Percentiles rank a stretch among this genome's conserved stretches.
These are phyloP conservation scores for Colletotrichum filicis DNA, from an alignment of 2,329 filamentous ascomycete species.

Conservation along the genomic window DNA sequence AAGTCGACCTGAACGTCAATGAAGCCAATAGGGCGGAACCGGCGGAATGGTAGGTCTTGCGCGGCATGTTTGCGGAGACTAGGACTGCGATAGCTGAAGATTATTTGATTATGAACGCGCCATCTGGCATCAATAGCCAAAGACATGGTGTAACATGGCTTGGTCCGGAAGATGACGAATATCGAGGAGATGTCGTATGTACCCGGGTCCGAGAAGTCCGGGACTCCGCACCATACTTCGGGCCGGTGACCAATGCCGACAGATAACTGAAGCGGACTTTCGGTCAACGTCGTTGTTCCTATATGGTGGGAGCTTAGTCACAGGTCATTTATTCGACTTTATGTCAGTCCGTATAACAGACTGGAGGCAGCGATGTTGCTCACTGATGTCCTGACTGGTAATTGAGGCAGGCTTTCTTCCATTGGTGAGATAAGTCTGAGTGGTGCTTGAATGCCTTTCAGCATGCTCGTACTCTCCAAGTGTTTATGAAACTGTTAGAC, in stretches of 20 bases:
- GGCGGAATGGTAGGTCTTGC: neutral
- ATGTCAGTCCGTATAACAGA: neutral
- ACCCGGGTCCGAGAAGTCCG: too few species aligned
- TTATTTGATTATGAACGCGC: too few species aligned
- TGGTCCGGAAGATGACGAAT: neutral
- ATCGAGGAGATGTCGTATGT: neutral
- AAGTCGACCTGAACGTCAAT: neutral
- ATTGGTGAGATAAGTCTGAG: neutral
- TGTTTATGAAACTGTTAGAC: too few species aligned
- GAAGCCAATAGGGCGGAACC: neutral
- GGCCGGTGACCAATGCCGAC: neutral
- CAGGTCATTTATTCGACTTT: neutral
- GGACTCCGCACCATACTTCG: neutral
- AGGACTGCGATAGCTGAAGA: fast-evolving
- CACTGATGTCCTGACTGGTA: neutral
- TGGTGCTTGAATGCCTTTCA: neutral
- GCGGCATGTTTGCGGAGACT: neutral
- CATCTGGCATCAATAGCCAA: too few species aligned
- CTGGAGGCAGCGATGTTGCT: too few species aligned
- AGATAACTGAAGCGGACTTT: neutral
- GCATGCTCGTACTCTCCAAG: neutral
- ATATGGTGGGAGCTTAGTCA: neutral
- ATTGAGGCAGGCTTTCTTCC: neutral
- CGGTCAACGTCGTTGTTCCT: neutral
- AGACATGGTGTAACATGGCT: neutral